Base-by-base conservation (phyloP, 768 basidiomycete genomes). In the Clavulina sp. region DNA sequence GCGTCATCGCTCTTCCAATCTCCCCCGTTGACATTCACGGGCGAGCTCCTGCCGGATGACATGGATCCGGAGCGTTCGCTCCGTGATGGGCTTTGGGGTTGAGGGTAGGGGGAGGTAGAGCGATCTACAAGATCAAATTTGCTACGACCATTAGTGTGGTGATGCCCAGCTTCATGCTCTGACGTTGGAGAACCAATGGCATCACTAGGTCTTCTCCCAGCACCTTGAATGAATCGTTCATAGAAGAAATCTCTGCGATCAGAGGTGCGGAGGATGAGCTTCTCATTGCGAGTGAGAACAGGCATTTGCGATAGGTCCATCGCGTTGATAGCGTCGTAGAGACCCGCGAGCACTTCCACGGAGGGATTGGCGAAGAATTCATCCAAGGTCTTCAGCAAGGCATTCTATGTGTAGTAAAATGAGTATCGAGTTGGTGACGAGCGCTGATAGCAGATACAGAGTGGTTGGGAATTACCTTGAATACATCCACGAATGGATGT, bases 401-500 rank as follows among this genome's bases (percentile, higher is more conserved):
- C 77, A 16, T 92, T 92, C 91, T 95, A 60, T 51, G 49, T n/a
- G 6, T 32, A 21, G 41, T 28, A 21, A 36, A 40, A 28, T 18
- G 21, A 49, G 34, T 36, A n/a, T 23, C 6, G n/a, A 13, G 43
- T 9, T 46, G n/a, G n/a, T n/a, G n/a, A n/a, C n/a, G n/a, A n/a
- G n/a, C n/a, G n/a, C 3, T 23, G 16, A n/a, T 24, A 51, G 40
- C 4, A 48, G 13, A 33, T 41, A 47, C 32, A 18, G 31, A 6
- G 33, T 13, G 44, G 29, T 48, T 40, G 24, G 7, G 50, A 57
- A 70, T 55, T 52, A 81, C 89, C 74, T 93, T 91, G 75, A 89
- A 95, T 58, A 95, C 85, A 60, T 95, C 88, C 53, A 96, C 89
- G 63, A 84, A 95, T 0, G 92, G 88, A 65, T 91, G 83, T 31